phyloP scores from a whole-genome alignment of 495 filamentous ascomycete species.

The Darksidea phi region DNA sequence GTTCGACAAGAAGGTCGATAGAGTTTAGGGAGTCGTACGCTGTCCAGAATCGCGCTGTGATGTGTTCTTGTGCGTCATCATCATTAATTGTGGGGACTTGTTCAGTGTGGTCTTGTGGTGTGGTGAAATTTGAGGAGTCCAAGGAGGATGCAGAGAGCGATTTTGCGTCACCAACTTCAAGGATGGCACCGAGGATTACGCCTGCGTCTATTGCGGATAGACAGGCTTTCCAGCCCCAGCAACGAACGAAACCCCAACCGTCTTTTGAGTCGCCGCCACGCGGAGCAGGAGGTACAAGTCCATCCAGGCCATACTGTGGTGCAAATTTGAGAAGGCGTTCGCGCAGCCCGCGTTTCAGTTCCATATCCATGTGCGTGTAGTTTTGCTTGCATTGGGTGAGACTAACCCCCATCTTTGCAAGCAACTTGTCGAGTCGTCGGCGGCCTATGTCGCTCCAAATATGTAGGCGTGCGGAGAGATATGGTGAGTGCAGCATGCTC shows the following conservation, averaged over 20 bases:
- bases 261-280: constrained; percentile 64
- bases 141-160: constrained; percentile 22
- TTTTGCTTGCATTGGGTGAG: constrained; percentile 89
- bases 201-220: constrained; percentile 88
- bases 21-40: constrained; percentile 80
- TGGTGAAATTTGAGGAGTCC: constrained; percentile 22
- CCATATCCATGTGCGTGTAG: constrained; percentile 98
- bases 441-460: constrained; percentile 89
- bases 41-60: constrained; percentile 78
- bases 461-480: constrained; percentile 86
- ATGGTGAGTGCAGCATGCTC: constrained; percentile 96
- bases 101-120: constrained; percentile 21
- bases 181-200: constrained; percentile 81
- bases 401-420: constrained; percentile 97
- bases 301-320: constrained; percentile 86
- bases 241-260: constrained; percentile 94
- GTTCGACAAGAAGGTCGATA: constrained; percentile 71
- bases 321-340: constrained; percentile 84
- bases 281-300: constrained; percentile 70
- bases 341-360: constrained; percentile 85
- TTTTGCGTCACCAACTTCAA: constrained; percentile 73
- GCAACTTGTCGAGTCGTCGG: constrained; percentile 89
- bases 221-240: constrained; percentile 97
- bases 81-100: constrained; percentile 2
- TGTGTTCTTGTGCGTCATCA: constrained; percentile 59